These are phyloP conservation scores for Fusarium sp. DNA, from an alignment of 2,329 filamentous ascomycete genomes.

Conservation along the genomic window DNA sequence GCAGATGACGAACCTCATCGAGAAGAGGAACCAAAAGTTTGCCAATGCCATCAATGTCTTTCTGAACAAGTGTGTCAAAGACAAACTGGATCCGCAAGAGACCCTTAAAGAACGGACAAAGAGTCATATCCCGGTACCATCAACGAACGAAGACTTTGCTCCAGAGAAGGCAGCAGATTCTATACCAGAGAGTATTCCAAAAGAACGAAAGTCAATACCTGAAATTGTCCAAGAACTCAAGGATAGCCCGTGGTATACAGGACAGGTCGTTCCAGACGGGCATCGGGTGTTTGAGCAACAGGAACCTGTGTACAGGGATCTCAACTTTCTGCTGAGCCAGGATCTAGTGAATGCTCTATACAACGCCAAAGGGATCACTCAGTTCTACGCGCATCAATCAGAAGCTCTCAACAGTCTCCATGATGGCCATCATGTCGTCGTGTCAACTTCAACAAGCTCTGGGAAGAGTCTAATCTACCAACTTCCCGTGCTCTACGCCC, in stretches of 20 bases:
- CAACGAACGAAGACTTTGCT: constrained; percentile 52
- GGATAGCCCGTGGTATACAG: constrained; percentile 86
- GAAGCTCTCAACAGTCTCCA: constrained; percentile 92
- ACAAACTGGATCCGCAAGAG: constrained; percentile 75
- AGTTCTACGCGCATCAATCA: constrained; percentile 91
- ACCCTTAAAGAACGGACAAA: constrained; percentile 70
- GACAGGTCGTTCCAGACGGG: constrained; percentile 92
- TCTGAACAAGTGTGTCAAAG: constrained; percentile 77
- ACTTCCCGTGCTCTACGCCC: constrained; percentile 86
- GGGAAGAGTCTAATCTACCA: constrained; percentile 99
- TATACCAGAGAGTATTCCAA: constrained; percentile 80
- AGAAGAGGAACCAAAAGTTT: constrained; percentile 90
- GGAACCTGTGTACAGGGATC: constrained; percentile 81
- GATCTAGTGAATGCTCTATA: constrained; percentile 95
- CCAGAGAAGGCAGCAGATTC: constrained; percentile 54
- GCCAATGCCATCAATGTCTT: constrained; percentile 80
- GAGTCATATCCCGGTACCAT: constrained; percentile 71
- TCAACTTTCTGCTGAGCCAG: constrained; percentile 89
- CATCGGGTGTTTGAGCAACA: constrained; percentile 92
- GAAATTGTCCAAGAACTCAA: constrained; percentile 90
- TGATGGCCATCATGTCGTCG: constrained; percentile 86
- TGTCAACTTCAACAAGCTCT: constrained; percentile 94
- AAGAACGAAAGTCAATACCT: constrained; percentile 81
- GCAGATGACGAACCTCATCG: constrained; percentile 89
- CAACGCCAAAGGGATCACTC: constrained; percentile 87